Evolutionary conservation across 2,329 filamentous ascomycete genomes (phyloP), one percentile per base, ranked within the genome.

Genomic region (Diaporthe ilicicola): DNA sequence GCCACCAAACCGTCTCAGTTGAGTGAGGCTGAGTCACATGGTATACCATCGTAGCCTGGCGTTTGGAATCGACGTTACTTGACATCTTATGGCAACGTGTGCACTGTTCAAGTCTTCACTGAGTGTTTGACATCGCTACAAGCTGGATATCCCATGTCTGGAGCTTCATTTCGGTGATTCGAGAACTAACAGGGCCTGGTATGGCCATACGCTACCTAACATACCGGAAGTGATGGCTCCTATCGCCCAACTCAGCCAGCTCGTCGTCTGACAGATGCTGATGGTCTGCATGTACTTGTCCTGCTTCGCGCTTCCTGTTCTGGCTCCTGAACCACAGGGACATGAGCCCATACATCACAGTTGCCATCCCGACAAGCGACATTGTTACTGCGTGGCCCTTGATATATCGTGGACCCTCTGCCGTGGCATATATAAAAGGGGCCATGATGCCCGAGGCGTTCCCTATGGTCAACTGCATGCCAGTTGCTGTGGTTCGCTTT

Each of bases 371-470:
- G 0, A 90, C 88, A 79, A 92, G 82, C 32, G 84, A 82, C 55
- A 92, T 80, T 4, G 88, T 90, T 12, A 91, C 84, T 1, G 88
- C 89, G 75, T 92, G 90, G 6, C 90, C 90, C 42, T 84, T 84
- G 46, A 89, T 81, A 76, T 89, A 92, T n/a, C 88, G 84, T 1
- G 89, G 89, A 0, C 79, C 83, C 61, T 90, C 87, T 0, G 72
- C 69, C 15, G 77, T 81, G 5, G 84, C 81, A 74, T 87, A 87
- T 67, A 92, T 89, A 75, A 93, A 94, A 0, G 91, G 89, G 4
- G 91, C 87, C 90, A 94, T 91, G 74, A 94, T 91, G 2, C 93
- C 93, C 13, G 90, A 87, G 19, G 86, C 84, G 74, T 94, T 94
- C 2, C 92, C 92, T 66, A 91, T 86, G 0, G 89, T 93, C 44